Base-by-base conservation (phyloP, 495 filamentous ascomycete genomes). In the Evansstolkia leycettana region DNA sequence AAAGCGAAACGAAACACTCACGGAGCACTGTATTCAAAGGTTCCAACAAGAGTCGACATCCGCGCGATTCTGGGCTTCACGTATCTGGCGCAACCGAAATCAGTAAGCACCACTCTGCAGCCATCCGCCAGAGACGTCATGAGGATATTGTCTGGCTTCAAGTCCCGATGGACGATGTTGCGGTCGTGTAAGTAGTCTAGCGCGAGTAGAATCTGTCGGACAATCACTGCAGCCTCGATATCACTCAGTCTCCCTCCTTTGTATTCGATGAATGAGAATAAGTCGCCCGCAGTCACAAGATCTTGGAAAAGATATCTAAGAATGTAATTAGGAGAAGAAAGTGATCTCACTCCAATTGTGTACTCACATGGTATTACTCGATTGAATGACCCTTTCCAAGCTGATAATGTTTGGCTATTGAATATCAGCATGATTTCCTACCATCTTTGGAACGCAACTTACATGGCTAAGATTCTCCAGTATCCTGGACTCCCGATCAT, bases 101-200 rank as follows among this genome's bases (percentile, higher is more conserved):
- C 84, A 0, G 78, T 78, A 15, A 90, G 58, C 1, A 87, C 67
- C 13, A 87, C 59, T 17, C 84, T 55, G 26, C 68, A 54, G 2
- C 58, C 57, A 20, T 57, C 43, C 19, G 50, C 54, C 6, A 70
- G 62, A 1, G 62, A 55, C 7, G 72, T 70, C 57, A 80, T 67
- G 8, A 83, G 61, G 6, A 82, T 67, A 31, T 82, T 83, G 24
- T 82, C 78, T 0, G 76, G 78, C 47, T 83, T 82, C n/a, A 83
- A 52, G 41, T 83, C 78, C 18, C 78, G 55, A 46, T 83, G 78
- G 7, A 71, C 75, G 25, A 82, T 72, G 3, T 58, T 46, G 5
- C 56, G 52, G 7, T 59, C 51, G 44, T 82, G 77, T 4, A 81
- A 46, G 43, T 80, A 77, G 11, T 72, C 56, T 16, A 82, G 42